These are phyloP conservation scores for Aureobasidium leucospermi DNA, from an alignment of 2,329 filamentous ascomycete species.

Conservation along the genomic window DNA sequence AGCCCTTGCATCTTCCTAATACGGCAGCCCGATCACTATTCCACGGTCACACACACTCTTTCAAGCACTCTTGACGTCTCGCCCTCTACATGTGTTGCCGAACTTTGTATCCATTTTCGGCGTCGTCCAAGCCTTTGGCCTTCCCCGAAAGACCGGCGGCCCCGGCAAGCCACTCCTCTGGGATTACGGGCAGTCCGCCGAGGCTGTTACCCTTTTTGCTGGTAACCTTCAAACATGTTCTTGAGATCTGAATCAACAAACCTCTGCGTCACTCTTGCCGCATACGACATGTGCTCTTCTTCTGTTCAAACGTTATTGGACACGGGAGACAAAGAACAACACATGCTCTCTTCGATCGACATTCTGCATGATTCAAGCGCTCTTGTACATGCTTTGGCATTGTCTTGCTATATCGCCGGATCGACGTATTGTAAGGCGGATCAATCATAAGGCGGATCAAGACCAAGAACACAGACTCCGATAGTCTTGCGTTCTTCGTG, in stretches of 20 bases:
- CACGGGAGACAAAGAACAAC: background rate
- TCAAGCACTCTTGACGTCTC: background rate
- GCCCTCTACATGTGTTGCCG: background rate
- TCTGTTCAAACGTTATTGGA: background rate
- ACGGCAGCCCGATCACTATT: background rate
- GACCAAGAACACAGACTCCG: background rate
- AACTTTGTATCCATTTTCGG: background rate
- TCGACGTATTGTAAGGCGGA: background rate
- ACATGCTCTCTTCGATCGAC: background rate
- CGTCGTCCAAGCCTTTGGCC: background rate
- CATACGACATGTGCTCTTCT: background rate
- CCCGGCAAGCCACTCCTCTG: background rate
- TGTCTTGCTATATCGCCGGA: background rate
- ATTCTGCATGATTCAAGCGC: background rate
- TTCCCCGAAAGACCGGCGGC: background rate
- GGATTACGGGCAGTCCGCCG: background rate
- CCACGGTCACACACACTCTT: background rate
- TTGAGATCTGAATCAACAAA: background rate
- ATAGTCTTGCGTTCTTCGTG: background rate
- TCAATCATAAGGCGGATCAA: background rate
- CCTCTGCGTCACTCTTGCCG: background rate
- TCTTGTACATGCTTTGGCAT: background rate
- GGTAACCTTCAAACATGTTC: constrained; percentile 5
- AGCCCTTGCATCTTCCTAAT: background rate
- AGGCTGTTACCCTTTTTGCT: background rate